Base-by-base conservation (phyloP, 208 protist species). In the Crithidia brevicula region DNA sequence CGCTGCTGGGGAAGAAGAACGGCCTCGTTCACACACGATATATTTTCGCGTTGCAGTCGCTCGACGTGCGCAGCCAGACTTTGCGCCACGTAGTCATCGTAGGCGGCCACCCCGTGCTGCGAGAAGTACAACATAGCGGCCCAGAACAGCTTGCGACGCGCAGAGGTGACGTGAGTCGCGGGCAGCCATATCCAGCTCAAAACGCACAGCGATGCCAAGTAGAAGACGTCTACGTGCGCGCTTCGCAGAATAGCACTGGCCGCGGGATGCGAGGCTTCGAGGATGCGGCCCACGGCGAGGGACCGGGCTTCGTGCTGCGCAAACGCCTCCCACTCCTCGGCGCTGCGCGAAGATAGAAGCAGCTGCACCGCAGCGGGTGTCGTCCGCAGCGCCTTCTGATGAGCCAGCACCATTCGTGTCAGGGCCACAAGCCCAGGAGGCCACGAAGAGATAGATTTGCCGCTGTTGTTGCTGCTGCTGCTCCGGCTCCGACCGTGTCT, bases 121-220 rank as follows among this genome's bases (percentile, higher is more conserved):
- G 42, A 40, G 42, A 84, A 74, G n/a, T 61, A 67, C 25, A 57
- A 31, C n/a, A 83, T 38, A 4, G 70, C 74, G 20, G 67, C 40
- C 69, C 66, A 72, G 46, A 20, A 47, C 50, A 64, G 49, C 34
- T 69, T 79, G 13, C 74, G 49, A 3, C 58, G 67, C 18, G 67
- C 43, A 4, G 62, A 46, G n/a, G 63, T 74, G 11, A 38, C 36
- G 72, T 85, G 71, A 1, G 30, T 70, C 22, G 31, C 47, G 0
- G 85, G 58, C 25, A 67, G 61, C 11, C 62, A 40, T 59, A 88
- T 18, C 82, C 86, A 91, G 27, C 63, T 68, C 11, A 72, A 34
- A 5, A 83, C 63, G 53, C 86, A 91, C 4, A 91, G 67, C 31
- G 74, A 51, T 8, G 69, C 68, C 23, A 88, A 40, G 64, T 82